Base-by-base conservation (phyloP, 495 filamentous ascomycete species). In the Podospora fimiseda region DNA sequence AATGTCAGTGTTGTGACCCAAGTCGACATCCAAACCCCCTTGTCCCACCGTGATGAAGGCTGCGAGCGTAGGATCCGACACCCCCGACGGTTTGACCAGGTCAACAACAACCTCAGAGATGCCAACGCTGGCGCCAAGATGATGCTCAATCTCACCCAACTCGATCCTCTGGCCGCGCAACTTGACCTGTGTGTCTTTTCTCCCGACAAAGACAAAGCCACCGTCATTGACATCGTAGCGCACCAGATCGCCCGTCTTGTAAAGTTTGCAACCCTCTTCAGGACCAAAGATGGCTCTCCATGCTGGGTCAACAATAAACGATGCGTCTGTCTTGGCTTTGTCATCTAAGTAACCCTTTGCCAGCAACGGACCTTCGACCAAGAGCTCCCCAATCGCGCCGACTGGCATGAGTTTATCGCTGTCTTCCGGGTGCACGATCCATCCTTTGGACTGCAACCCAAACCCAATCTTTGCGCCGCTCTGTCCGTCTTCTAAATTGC, bases 271-370 rank as follows among this genome's bases (percentile, higher is more conserved):
- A 1, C 15, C 6, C 1, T 60, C 39, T 6, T 60, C 62, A 1
- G 33, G 2, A 37, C 2, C 21, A 1, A 2, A 22, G 30, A n/a
- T 55, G 52, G 15, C 62, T 60, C 2, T 27, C 48, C 77, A 81
- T 0, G 57, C 23, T 2, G 78, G 77, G 19, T 75, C 63, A 9
- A 57, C 36, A 22, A 82, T 63, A 50, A 80, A 84, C 0, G 69
- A 59, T 2, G 71, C 72, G 0, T 64, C 68, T 7, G 78, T 82
- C 58, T 80, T 78, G 20, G 71, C 70, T 0, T 68, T 70, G 24
- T 80, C 75, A 27, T 76, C 72, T 9, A 82, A 60, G 37, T 83
- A 84, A 52, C 75, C 77, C 20, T 78, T 60, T 1, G 77, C 74
- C 7, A 80, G 53, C 21, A 70, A 59, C 7, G 73, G 72, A 0